These are phyloP conservation scores for Backusella psychrophila DNA, from an alignment of 192 early-diverging fungal species.

Conservation along the genomic window DNA sequence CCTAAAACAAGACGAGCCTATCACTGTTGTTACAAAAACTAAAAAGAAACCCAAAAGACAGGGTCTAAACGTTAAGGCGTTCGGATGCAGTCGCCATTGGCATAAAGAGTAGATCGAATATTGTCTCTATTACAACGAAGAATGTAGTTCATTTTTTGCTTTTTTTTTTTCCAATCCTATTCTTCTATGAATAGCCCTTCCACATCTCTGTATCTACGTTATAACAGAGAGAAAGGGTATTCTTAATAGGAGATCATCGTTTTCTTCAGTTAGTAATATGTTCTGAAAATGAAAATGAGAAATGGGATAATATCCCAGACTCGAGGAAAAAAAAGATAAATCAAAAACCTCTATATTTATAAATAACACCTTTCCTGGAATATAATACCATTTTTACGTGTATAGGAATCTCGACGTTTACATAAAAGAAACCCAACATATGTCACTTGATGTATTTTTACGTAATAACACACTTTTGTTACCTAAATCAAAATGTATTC, in stretches of 20 bases:
- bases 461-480: background rate
- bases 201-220: no score
- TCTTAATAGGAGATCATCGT: background rate
- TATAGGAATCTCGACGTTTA: background rate
- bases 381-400: background rate
- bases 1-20: background rate
- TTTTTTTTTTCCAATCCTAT: background rate
- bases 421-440: background rate
- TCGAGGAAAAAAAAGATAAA: background rate
- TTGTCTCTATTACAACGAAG: background rate
- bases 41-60: background rate
- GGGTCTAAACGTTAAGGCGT: background rate
- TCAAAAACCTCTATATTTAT: background rate
- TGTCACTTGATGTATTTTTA: background rate
- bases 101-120: background rate
- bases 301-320: background rate
- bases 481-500: background rate
- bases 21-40: background rate
- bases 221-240: background rate
- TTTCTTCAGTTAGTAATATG: background rate
- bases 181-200: no score
- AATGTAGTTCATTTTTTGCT: background rate
- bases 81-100: background rate
- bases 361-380: background rate
- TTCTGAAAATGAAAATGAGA: background rate